Percentiles rank a stretch among this genome's conserved stretches.
phyloP scores from a whole-genome alignment of 441 rosid species.

The Mallotus japonicus region DNA sequence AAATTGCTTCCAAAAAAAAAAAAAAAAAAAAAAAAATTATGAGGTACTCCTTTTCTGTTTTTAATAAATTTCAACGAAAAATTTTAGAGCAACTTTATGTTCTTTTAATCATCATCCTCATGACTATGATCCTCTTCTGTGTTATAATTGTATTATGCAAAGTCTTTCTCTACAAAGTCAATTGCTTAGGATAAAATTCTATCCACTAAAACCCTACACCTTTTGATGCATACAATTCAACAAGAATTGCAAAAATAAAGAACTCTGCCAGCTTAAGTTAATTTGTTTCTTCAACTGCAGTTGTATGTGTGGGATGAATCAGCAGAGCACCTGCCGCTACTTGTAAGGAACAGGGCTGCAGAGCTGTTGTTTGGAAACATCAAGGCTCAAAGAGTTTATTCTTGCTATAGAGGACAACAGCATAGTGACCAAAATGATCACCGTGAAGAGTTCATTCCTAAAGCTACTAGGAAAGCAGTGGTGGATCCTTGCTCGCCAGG shows the following conservation, averaged over 20 bases:
- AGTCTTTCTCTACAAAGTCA: too few species aligned
- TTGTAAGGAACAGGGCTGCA: slow-evolving; percentile 54
- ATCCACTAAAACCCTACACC: too few species aligned
- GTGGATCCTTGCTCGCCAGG: slow-evolving; percentile 10
- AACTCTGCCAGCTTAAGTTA: background rate
- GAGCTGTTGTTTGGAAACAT: slow-evolving; percentile 55
- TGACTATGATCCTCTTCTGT: background rate
- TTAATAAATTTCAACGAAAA: too few species aligned
- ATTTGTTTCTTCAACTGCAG: slow-evolving; percentile 31
- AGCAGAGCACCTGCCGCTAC: slow-evolving; percentile 45
- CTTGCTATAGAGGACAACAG: slow-evolving; percentile 18
- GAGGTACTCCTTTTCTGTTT: too few species aligned
- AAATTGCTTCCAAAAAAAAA: background rate
- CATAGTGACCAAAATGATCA: slow-evolving; percentile 6
- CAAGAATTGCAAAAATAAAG: too few species aligned
- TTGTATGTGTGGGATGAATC: slow-evolving; percentile 58
- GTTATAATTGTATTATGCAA: too few species aligned
- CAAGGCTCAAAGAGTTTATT: slow-evolving; percentile 46
- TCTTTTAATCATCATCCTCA: background rate
- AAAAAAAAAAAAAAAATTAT: too few species aligned
- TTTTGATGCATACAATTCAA: too few species aligned
- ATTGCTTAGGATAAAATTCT: too few species aligned
- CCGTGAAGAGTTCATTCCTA: background rate
- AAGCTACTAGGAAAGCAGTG: slow-evolving; percentile 1
- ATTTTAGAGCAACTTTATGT: background rate